Evolutionary conservation across 495 filamentous ascomycete species (phyloP), one percentile per base, ranked within the genome.

Genomic region (Lasiosphaeria ovina): DNA sequence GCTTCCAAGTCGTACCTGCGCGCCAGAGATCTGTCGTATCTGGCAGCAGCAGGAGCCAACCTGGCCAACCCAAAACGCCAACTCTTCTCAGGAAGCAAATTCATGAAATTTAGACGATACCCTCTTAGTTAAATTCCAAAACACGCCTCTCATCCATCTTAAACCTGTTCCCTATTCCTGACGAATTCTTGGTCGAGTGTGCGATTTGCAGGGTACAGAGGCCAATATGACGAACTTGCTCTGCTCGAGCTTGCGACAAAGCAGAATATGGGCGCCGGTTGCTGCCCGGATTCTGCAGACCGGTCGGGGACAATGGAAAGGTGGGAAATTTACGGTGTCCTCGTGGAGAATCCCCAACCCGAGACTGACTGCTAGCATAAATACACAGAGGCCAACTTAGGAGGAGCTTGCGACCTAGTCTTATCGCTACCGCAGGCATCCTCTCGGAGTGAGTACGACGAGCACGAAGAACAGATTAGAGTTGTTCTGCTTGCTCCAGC

Each of bases 351-450:
- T 47, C 11, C 44, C 6, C 5, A 47, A n/a, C 12, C 44, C 12
- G 44, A n/a, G 12, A 47, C 12, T 42, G 38, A 47, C 44, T 47
- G 1, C 12, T 14, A 42, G 24, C 24, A 47, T 47, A 5, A n/a
- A n/a, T n/a, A 14, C 11, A 53, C 56, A 87, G 84, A 87, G 67
- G 62, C 74, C 4, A 61, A 59, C 4, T 74, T 88, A 14, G 62
- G 73, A n/a, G 62, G 73, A 36, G 81, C 76, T 3, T 79, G 87
- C 62, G 84, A 88, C 62, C 61, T 86, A 17, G 75, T 79, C n/a
- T 59, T 88, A 35, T 73, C 76, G 14, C 42, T 80, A 24, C 35
- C 70, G 36, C 6, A 17, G 35, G 17, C 24, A n/a, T 42, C 35
- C 58, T 44, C 54, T n/a, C 5, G 44, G 7, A n/a, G 16, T 47